A percentile compares a stretch with the other conserved stretches of the same genome.
phyloP scores from a whole-genome alignment of 2,329 filamentous ascomycete species.

The Tympanopsis confertula region DNA sequence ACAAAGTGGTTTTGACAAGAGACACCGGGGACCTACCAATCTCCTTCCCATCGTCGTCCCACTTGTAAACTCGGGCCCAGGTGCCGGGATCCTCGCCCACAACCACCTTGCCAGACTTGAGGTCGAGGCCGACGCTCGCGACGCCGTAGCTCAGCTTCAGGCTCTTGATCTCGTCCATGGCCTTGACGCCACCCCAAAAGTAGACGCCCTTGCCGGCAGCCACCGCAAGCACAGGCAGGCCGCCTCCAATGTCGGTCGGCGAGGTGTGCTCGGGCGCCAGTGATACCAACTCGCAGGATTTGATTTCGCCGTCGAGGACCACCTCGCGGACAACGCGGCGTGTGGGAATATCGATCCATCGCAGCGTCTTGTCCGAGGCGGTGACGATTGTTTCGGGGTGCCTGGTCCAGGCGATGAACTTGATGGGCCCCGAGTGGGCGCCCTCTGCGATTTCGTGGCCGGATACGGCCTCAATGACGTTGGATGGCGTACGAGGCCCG shows the following conservation, averaged over 20 bases:
- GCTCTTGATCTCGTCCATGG: conserved; percentile 65
- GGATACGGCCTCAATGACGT: conserved; percentile 24
- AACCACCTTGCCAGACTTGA: conserved; percentile 69
- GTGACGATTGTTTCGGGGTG: conserved; percentile 84
- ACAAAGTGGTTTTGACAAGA: conserved; percentile 1
- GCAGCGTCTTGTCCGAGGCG: conserved; percentile 78
- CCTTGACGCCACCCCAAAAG: conserved; percentile 71
- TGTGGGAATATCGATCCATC: conserved; percentile 85
- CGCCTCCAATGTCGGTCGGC: conserved; percentile 51
- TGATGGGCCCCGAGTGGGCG: conserved; percentile 78
- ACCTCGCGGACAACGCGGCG: conserved; percentile 66
- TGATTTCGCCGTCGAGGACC: conserved; percentile 72
- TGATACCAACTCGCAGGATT: conserved; percentile 79
- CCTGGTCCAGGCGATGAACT: conserved; percentile 87
- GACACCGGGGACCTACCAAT: conserved; percentile 40
- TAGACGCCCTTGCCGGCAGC: conserved; percentile 90
- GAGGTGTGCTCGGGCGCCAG: conserved; percentile 47
- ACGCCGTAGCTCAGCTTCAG: conserved; percentile 73
- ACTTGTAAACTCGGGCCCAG: conserved; percentile 91
- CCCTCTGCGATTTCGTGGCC: conserved; percentile 81
- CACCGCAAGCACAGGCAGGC: conserved; percentile 67
- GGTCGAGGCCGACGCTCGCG: conserved; percentile 79
- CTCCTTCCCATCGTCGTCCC: conserved; percentile 71
- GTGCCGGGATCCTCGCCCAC: conserved; percentile 87
- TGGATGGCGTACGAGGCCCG: conserved; percentile 14